Evolutionary conservation across 306 rosid genomes (phyloP).

Genomic region (Myrica gale): DNA sequence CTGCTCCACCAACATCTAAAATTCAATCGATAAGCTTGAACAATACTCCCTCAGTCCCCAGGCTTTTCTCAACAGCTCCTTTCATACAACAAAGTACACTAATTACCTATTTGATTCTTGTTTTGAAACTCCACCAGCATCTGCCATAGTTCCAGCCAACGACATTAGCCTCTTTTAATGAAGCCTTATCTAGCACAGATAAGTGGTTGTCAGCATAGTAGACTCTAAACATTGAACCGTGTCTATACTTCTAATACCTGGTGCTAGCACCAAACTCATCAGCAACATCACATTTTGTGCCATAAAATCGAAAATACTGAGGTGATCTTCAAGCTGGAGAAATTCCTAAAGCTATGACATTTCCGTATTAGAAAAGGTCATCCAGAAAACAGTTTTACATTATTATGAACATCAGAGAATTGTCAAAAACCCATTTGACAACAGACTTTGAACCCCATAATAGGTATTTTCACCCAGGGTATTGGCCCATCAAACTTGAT

Average conservation of each 20-base stretch:
- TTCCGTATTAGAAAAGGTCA: neutral
- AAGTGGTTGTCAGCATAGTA: no score
- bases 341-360: neutral
- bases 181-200: neutral
- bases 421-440: neutral
- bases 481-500: neutral
- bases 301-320: neutral
- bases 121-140: neutral
- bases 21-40: no score
- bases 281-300: neutral
- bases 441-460: neutral
- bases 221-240: neutral
- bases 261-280: neutral
- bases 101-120: neutral
- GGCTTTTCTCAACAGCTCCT: slow-evolving; percentile 1
- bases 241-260: neutral
- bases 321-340: neutral
- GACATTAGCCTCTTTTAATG: neutral
- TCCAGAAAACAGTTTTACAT: neutral
- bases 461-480: neutral
- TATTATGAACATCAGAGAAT: neutral
- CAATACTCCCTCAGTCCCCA: neutral
- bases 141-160: neutral
- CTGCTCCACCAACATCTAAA: neutral
- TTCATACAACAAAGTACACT: neutral